Base-by-base conservation (phyloP, 352 stramenopile genomes). In the Globisporangium cylindrosporum region DNA sequence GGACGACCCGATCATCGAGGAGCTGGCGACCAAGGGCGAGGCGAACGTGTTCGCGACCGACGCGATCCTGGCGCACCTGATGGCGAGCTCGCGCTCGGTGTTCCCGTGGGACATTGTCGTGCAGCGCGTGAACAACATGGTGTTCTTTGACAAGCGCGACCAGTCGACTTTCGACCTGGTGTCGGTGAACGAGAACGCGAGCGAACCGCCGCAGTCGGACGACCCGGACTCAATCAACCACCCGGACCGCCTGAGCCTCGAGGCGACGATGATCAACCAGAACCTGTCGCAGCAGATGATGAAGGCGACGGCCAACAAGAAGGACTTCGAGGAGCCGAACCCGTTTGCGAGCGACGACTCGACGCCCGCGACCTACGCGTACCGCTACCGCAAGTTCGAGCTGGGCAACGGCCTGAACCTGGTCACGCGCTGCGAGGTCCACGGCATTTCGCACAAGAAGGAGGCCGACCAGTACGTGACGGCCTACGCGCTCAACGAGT, bases 231-330 rank as follows among this genome's bases (percentile, higher is more conserved):
- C 90, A 71, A 97, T 99, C 72, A 99, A 99, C 85, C 95, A 97
- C 67, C 95, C 96, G 18, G 94, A 99, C 79, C 88, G 97, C 27
- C 85, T 99, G 14, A 94, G 83, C 66, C 82, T 99, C 6, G 97
- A 99, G 67, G 97, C 97, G 2, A 99, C 97, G 6, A 98, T 98
- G 86, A 98, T 99, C 77, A 99, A 99, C 82, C 96, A 99, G 77
- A 99, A 99, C 77, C 97, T 99, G 76, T 98, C 96, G 32, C 97
- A 99, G 75, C 97, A 99, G 78, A 96, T 99, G 49, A 80, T 99
- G 29, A 93, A 96, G 67, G 54, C 41, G 48, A 78, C 75, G 4
- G 73, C 69, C 20, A 80, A 73, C 65, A 79, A 75, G 72, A 95
- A 94, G 74, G 69, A 68, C 49, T 89, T 90, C 57, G 81, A 88